Evolutionary conservation across 2,329 filamentous ascomycete genomes (phyloP).

Genomic region (Talaromyces sp.): DNA sequence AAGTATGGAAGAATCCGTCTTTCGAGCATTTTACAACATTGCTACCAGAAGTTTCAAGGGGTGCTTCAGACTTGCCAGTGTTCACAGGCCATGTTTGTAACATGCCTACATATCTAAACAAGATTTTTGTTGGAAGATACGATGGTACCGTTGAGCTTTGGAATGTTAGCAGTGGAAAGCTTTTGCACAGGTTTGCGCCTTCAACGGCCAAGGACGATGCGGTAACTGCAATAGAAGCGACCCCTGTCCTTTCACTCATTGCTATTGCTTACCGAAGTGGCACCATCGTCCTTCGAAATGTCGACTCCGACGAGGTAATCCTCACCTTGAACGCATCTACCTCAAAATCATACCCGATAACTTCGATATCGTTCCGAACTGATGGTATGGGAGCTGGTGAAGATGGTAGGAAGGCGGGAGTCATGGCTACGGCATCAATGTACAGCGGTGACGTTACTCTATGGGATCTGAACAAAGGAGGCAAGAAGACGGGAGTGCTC

Average conservation of each 20-base stretch:
- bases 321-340: slow-evolving; percentile 66
- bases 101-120: slow-evolving; percentile 95
- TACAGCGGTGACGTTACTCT: slow-evolving; percentile 85
- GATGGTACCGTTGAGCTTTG: slow-evolving; percentile 95
- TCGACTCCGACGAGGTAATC: slow-evolving; percentile 71
- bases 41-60: slow-evolving; percentile 44
- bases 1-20: slow-evolving; percentile 82
- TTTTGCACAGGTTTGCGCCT: slow-evolving; percentile 85
- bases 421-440: slow-evolving; percentile 86
- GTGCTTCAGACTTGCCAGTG: slow-evolving; percentile 57
- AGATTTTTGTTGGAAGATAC: slow-evolving; percentile 81
- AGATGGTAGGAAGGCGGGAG: slow-evolving; percentile 78
- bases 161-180: slow-evolving; percentile 89
- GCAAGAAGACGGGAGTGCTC: slow-evolving; percentile 79
- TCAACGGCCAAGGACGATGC: slow-evolving; percentile 68
- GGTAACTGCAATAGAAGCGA: slow-evolving; percentile 82
- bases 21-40: slow-evolving; percentile 90
- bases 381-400: slow-evolving; percentile 85
- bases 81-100: slow-evolving; percentile 77
- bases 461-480: slow-evolving; percentile 91
- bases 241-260: slow-evolving; percentile 77
- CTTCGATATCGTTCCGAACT: slow-evolving; percentile 83
- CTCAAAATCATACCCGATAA: slow-evolving; percentile 62
- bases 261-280: slow-evolving; percentile 85
- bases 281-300: slow-evolving; percentile 73